Evolutionary conservation across 75 land plant genomes (phyloP).

Genomic region (Pseudotsuga menziesii): DNA sequence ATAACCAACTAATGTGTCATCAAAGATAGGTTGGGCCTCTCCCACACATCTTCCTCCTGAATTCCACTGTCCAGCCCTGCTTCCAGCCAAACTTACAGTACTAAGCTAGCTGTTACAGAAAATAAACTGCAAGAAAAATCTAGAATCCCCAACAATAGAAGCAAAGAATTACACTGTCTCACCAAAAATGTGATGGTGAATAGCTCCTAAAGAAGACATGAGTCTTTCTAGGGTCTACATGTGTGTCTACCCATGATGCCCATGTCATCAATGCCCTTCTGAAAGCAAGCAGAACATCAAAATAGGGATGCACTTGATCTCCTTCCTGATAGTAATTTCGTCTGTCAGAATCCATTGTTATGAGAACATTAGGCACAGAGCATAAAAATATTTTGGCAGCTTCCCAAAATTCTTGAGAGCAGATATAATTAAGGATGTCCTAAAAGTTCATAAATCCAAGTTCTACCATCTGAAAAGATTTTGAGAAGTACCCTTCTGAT

Average conservation of each 20-base stretch:
- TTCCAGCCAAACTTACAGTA: not conserved
- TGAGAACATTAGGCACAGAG: not conserved
- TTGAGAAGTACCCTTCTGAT: conserved; percentile 45
- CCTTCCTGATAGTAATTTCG: conserved; percentile 68
- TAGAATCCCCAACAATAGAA: not conserved
- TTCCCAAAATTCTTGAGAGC: not conserved
- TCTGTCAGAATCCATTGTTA: conserved; percentile 23
- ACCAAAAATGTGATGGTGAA: conserved; percentile 90
- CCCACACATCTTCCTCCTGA: conserved; percentile 69
- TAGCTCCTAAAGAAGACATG: conserved; percentile 73
- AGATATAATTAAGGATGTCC: not conserved
- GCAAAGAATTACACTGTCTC: not conserved
- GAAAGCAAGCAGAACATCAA: conserved; percentile 60
- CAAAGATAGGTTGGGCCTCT: conserved; percentile 37
- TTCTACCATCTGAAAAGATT: not conserved
- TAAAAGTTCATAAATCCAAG: not conserved
- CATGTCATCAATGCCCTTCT: conserved; percentile 59
- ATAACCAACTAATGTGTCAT: conserved; percentile 2
- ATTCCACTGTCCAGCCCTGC: conserved; percentile 81
- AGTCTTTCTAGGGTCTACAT: conserved; percentile 41
- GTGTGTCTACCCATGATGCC: conserved; percentile 78
- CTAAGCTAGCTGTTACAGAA: not conserved
- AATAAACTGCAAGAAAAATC: not conserved
- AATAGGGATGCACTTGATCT: conserved; percentile 34
- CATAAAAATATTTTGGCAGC: not conserved